Conservation (phyloP, 179 eudicot species). For the Silene vulgaris region DNA sequence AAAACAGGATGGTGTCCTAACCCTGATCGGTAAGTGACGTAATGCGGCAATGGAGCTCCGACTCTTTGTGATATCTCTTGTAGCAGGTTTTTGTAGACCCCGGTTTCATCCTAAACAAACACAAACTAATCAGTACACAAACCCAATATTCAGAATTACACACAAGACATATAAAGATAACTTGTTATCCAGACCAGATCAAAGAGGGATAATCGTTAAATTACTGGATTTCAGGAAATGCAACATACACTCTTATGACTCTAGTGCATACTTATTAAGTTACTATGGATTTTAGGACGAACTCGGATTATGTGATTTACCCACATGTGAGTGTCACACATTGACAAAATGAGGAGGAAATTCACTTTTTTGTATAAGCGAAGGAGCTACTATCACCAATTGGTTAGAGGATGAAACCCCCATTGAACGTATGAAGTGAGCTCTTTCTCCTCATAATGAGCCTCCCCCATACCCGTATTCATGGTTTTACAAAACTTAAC, state of each 20-base stretch:
- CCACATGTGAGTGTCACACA: too few species aligned
- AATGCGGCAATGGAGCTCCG: slow-evolving; percentile 74
- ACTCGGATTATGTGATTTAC: too few species aligned
- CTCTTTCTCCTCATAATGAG: too few species aligned
- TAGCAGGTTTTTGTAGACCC: slow-evolving; percentile 77
- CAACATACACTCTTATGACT: not conserved
- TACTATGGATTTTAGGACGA: too few species aligned
- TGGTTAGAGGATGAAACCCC: too few species aligned
- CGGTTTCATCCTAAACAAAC: slow-evolving; percentile 64
- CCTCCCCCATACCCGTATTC: too few species aligned
- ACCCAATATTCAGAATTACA: not conserved
- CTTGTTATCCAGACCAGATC: not conserved
- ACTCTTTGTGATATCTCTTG: slow-evolving; percentile 90
- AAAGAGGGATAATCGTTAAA: not conserved
- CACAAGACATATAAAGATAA: not conserved
- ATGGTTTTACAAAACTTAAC: too few species aligned
- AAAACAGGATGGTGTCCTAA: slow-evolving; percentile 73
- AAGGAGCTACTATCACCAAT: too few species aligned
- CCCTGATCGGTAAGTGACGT: slow-evolving; percentile 71
- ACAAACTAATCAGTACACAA: slow-evolving; percentile 21
- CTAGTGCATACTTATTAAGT: too few species aligned
- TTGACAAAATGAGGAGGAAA: too few species aligned
- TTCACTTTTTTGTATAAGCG: too few species aligned
- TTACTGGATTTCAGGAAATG: not conserved
- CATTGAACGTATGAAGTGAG: too few species aligned